Base-by-base conservation (phyloP, 2,329 filamentous ascomycete species). In the Fonsecaea pedrosoi region DNA sequence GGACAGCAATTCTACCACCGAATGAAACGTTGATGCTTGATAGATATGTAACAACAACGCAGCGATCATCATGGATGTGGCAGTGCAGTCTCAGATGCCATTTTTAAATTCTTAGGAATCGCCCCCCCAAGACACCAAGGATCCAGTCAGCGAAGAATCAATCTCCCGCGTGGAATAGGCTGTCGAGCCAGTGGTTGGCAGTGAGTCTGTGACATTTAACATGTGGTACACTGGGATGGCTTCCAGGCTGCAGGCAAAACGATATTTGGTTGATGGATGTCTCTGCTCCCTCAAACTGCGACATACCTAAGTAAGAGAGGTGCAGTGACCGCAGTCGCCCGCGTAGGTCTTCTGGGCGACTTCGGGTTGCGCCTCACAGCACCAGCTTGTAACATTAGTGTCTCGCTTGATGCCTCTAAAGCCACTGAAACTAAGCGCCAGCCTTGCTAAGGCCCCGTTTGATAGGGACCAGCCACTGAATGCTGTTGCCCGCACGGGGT, bases 351-450 rank as follows among this genome's bases (percentile, higher is more conserved):
- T 40, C 56, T 25, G 37, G 56, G 38, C 35, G 13, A 50, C 18
- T 7, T 60, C 25, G 35, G 13, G 12, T 60, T 48, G 57, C 48
- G 40, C 45, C 21, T 58, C 48, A 13, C 13, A 60, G 30, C 30
- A 32, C 30, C 30, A 32, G 59, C 40, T 57, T 67, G 65, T 67
- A 64, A 67, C 61, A 25, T 54, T 64, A 60, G 60, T 35, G 59
- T 62, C 59, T 66, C 64, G 61, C 55, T 48, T 60, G 57, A 25
- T 56, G 63, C 38, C 40, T 45, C 32, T 34, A 18, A 50, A 37
- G 50, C 37, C 25, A 56, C 37, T 50, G 45, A 61, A 61, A 60
- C 57, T 50, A 6, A 40, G 40, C 42, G 15, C 50, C 54, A 62
- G 59, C 34, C 59, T 37, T 12, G n/a, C 35, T 54, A 54, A 54